Base-by-base conservation (phyloP, 1,139 yeast species). In the Geotrichum candidum region DNA sequence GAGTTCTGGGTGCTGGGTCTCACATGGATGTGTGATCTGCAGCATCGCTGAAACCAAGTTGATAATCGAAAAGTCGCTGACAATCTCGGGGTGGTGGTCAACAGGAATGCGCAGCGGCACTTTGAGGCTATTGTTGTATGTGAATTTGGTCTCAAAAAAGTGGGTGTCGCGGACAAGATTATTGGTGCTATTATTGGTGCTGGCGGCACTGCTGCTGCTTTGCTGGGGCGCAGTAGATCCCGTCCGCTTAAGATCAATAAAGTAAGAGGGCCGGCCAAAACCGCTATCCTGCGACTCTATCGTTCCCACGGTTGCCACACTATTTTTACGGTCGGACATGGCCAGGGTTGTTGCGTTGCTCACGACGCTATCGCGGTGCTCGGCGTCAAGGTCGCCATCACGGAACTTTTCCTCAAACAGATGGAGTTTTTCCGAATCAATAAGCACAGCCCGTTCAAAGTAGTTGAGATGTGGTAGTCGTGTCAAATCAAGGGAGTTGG, bases 401-500 rank as follows among this genome's bases (percentile, higher is more conserved):
- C 23, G 29, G 59, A 73, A 72, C 63, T 70, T 70, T 53, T 74
- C 76, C 31, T 65, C 64, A 63, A 73, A 73, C 62, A 74, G 61
- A 46, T 65, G 63, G 11, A 72, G 67, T 55, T 70, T 65, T 46
- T 72, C 71, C 3, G 73, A 68, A n/a, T 69, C 67, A 2, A 71
- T 66, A 52, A 76, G 66, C 58, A 76, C 65, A 45, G 69, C 67
- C 59, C 71, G 70, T 57, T 75, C 78, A n/a, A 68, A 65, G 45
- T 66, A 66, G n/a, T 69, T 64, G 27, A 74, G 67, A 25, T 54
- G 54, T n/a, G 78, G 78, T 65, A 75, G 65, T 27, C 62, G 64
- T 15, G 69, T 59, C 64, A 75, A 68, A 63, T 74, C 72, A 66
- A 77, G 69, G 58, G 73, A 64, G 64, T 79, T 78, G 59, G 80